A percentile compares a stretch with the other conserved stretches of the same genome.
These are phyloP conservation scores for Chlamydomonas sp. DNA, from an alignment of 139 green algal species.

Conservation along the genomic window DNA sequence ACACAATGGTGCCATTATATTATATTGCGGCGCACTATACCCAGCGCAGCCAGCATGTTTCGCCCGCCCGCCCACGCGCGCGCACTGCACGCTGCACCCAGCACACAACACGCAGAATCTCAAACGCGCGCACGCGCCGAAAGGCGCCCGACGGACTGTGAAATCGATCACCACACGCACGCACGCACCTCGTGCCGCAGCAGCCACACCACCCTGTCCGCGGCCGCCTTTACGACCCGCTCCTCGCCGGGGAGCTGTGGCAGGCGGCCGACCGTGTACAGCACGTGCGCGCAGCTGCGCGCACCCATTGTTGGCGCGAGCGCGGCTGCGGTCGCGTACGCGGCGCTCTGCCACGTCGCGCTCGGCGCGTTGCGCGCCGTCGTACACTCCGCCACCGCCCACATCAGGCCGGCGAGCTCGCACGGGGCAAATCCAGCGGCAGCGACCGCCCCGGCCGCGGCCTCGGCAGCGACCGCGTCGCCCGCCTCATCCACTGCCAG, in stretches of 20 bases:
- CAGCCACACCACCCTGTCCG: background rate
- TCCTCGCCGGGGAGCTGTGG: background rate
- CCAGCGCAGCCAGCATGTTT: background rate
- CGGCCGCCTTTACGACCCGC: background rate
- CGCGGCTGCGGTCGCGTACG: background rate
- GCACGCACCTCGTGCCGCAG: background rate
- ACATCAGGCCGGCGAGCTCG: conserved; percentile 4
- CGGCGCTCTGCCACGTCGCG: background rate
- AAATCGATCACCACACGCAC: background rate
- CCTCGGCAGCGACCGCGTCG: background rate
- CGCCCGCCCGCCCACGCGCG: no score
- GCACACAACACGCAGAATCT: no score
- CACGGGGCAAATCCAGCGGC: background rate
- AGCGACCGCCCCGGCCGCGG: background rate
- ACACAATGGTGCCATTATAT: background rate
- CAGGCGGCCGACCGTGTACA: background rate
- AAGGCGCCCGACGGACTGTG: background rate
- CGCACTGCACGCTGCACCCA: background rate
- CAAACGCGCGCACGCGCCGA: no score
- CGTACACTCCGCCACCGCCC: background rate
- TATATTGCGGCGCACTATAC: background rate
- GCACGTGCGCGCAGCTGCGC: background rate
- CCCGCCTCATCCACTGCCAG: background rate
- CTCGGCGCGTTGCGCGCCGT: background rate
- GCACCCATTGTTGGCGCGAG: background rate